phyloP scores from a whole-genome alignment of 129 eudicot species.

The Pulicaria dysenterica region DNA sequence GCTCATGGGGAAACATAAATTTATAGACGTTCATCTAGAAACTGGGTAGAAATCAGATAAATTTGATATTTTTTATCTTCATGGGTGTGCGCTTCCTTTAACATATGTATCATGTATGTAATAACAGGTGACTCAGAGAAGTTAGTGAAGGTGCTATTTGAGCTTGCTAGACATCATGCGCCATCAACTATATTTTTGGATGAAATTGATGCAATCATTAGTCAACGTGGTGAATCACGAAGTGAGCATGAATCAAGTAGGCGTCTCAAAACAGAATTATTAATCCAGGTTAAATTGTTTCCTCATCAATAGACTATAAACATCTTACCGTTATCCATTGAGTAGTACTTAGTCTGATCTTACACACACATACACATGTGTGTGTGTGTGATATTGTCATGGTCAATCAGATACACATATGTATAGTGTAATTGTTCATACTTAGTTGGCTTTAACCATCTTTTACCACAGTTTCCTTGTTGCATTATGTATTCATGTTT shows the following conservation, averaged over 20 bases:
- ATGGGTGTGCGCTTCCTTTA: not conserved
- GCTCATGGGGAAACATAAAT: not conserved
- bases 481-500: not conserved
- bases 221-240: constrained; percentile 99
- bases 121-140: constrained; percentile 96
- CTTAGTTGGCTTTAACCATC: constrained; percentile 6
- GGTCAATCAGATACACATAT: not conserved
- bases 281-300: constrained; percentile 71
- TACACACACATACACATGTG: not conserved
- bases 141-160: constrained; percentile 91
- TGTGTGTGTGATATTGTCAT: not conserved
- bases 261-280: constrained; percentile 95
- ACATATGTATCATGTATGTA: not conserved
- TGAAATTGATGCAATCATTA: constrained; percentile 97
- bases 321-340: not conserved
- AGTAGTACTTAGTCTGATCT: not conserved
- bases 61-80: not conserved
- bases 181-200: constrained; percentile 97
- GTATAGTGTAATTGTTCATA: not conserved
- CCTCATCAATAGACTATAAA: not conserved
- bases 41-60: not conserved
- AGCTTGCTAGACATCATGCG: constrained; percentile 99
- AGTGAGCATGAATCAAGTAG: constrained; percentile 99
- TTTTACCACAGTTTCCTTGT: not conserved
- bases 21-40: not conserved